Evolutionary conservation across 805 yeast species (phyloP).

Genomic region (Pichia phayaonensis): DNA sequence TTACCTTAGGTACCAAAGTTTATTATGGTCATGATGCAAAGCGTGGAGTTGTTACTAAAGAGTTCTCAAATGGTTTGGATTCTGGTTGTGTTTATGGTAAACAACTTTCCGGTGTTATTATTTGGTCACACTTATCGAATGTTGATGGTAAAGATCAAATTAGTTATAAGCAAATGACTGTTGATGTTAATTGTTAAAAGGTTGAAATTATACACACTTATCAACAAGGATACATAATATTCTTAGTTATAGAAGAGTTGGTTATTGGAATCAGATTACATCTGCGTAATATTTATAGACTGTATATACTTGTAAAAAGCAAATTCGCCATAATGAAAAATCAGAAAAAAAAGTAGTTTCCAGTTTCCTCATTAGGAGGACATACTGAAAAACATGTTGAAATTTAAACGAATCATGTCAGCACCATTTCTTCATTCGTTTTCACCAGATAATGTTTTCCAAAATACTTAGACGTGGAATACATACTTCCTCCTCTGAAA

Average conservation of each 20-base stretch:
- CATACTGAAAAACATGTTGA: not conserved
- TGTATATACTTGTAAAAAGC: not conserved
- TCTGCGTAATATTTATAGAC: not conserved
- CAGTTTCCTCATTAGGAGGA: not conserved
- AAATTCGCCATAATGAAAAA: not conserved
- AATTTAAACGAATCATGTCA: too few species aligned
- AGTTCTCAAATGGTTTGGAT: conserved; percentile 74
- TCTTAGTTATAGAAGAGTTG: too few species aligned
- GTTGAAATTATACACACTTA: not conserved
- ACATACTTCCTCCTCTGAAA: not conserved
- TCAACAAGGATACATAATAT: too few species aligned
- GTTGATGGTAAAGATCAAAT: conserved; percentile 11
- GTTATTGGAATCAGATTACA: too few species aligned
- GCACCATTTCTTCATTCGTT: too few species aligned
- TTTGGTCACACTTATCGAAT: conserved; percentile 31
- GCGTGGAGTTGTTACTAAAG: conserved; percentile 57
- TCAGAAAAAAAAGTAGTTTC: not conserved
- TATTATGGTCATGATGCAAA: conserved; percentile 88
- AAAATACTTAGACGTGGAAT: not conserved
- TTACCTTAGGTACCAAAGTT: conserved; percentile 34
- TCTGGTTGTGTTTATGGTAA: conserved; percentile 77
- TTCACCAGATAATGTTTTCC: not conserved
- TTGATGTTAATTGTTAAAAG: conserved; percentile 24
- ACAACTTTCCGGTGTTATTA: conserved; percentile 52
- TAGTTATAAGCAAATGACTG: conserved; percentile 20